phyloP scores from a whole-genome alignment of 1,284 basidiomycete species.

The Cutaneotrichosporon dermatis region DNA sequence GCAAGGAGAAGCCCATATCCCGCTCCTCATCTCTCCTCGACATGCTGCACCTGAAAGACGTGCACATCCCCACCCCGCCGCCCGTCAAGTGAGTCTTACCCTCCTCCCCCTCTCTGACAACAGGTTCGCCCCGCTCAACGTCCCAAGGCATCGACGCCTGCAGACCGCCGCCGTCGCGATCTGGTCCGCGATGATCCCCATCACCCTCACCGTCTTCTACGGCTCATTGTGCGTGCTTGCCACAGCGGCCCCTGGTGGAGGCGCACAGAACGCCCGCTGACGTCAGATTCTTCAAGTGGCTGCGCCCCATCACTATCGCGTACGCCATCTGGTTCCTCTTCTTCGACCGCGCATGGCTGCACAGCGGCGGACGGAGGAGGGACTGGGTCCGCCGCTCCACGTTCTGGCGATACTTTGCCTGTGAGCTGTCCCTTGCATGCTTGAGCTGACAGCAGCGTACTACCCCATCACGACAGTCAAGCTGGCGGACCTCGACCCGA shows the following conservation, averaged over 20 bases:
- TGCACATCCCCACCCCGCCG: background rate
- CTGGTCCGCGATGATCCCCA: slow-evolving; percentile 76
- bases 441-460: slow-evolving; percentile 63
- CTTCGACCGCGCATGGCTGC: slow-evolving; percentile 68
- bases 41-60: background rate
- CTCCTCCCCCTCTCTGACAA: background rate
- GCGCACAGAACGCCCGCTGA: background rate
- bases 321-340: slow-evolving; percentile 73
- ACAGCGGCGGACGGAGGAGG: slow-evolving; percentile 69
- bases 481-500: slow-evolving; percentile 83
- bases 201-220: slow-evolving; percentile 67
- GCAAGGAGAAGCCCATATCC: background rate
- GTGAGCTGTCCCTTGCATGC: slow-evolving; percentile 20
- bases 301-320: slow-evolving; percentile 68
- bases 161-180: slow-evolving; percentile 81
- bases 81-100: slow-evolving; percentile 1
- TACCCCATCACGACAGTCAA: slow-evolving; percentile 59
- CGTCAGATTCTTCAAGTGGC: slow-evolving; percentile 49
- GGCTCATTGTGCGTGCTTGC: slow-evolving; percentile 63
- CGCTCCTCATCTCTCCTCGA: background rate
- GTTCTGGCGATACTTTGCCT: slow-evolving; percentile 61
- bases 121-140: slow-evolving; percentile 48
- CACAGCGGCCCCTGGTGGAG: background rate
- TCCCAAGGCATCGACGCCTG: slow-evolving; percentile 57
- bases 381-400: slow-evolving; percentile 65